phyloP scores from a whole-genome alignment of 2,329 filamentous ascomycete species.

The Verticillium nonalfalfae region DNA sequence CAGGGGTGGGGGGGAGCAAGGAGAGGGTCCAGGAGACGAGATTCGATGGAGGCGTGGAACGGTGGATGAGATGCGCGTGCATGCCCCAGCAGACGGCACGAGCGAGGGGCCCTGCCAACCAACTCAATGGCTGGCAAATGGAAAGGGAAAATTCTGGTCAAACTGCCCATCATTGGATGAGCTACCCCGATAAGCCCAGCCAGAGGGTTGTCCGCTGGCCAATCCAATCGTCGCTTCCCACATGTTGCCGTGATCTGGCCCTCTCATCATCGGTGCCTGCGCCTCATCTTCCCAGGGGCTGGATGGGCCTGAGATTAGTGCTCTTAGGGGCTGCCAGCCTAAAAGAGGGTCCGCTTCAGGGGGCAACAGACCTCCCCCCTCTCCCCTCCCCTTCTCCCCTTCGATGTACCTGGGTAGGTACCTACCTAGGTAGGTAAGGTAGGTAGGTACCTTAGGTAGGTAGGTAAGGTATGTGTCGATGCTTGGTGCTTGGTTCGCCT shows the following conservation, averaged over 20 bases:
- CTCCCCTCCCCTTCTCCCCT: no score
- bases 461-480: no score
- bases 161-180: not conserved
- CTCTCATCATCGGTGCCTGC: not conserved
- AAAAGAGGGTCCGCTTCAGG: not conserved
- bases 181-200: not conserved
- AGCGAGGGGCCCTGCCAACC: not conserved
- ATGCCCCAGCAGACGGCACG: not conserved
- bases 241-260: not conserved
- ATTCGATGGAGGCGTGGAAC: not conserved
- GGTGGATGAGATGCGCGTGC: not conserved
- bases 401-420: no score
- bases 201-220: not conserved
- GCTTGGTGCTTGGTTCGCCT: not conserved
- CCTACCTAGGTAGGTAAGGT: no score
- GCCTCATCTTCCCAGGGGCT: conserved; percentile 10
- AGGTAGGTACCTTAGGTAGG: no score
- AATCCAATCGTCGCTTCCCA: not conserved
- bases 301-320: conserved; percentile 11
- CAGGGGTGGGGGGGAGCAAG: no score
- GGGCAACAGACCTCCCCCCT: not conserved
- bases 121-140: not conserved
- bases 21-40: not conserved
- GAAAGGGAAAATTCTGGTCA: not conserved
- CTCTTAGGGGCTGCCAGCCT: conserved; percentile 9